Evolutionary conservation across 805 yeast species (phyloP), one percentile per base, ranked within the genome.

Genomic region (Hanseniaspora clermontiae): DNA sequence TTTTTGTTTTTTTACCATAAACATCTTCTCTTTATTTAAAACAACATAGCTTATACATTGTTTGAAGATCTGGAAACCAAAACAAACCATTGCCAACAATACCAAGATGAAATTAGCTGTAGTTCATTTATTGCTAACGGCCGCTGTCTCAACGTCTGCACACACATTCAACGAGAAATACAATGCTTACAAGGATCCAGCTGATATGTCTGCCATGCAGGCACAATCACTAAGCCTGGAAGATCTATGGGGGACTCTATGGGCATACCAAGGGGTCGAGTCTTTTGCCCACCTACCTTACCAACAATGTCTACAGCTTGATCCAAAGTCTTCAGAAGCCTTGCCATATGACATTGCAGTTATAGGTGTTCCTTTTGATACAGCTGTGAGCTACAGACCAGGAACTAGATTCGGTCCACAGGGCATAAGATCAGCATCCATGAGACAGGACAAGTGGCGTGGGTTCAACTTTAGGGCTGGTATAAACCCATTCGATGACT

Each of bases 351-450:
- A 87, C 62, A 76, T 87, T 49, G 95, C 82, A 0, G 60, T 87
- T 15, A 74, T 86, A 57, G 95, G 95, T 5, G 83, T 84, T 3
- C 95, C 95, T 0, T 87, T 86, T 62, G 95, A 86, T 64, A 85
- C 93, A 5, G 91, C 91, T 0, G 82, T 81, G 0, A 76, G 88
- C 0, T 86, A 81, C 67, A 74, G 95, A 52, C 77, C 89, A 0
- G 95, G 95, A 7, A 89, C 95, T 2, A 70, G 95, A 55, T 86
- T 86, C 67, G 95, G 95, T 2, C 95, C 91, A 2, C 69, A 81
- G 51, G 84, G 85, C 11, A 81, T 83, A 51, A 70, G 90, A 60
- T 70, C 75, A 1, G 87, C 86, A 3, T 80, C 86, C 2, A 84
- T 80, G 63, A 75, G 95, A 61, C 95, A 86, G 64, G 79, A 80